Evolutionary conservation across 768 basidiomycete species (phyloP).

Genomic region (Pleurotus pulmonarius): DNA sequence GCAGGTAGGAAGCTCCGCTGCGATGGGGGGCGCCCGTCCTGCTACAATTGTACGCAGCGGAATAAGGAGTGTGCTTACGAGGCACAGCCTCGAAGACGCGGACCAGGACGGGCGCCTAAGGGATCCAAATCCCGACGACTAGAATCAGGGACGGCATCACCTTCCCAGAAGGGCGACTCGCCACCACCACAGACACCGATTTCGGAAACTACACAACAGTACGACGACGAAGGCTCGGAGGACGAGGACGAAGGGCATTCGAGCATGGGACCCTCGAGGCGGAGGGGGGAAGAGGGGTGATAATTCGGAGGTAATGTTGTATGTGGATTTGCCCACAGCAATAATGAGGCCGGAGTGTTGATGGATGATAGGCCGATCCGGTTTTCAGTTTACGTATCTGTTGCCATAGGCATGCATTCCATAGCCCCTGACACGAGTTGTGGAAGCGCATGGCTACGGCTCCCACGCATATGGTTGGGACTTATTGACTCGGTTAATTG

Average conservation of each 20-base stretch:
- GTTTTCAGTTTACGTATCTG: slow-evolving; percentile 40
- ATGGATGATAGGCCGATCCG: slow-evolving; percentile 27
- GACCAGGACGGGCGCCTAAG: slow-evolving; percentile 73
- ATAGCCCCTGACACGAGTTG: slow-evolving; percentile 40
- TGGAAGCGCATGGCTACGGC: slow-evolving; percentile 45
- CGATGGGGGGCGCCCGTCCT: slow-evolving; percentile 61
- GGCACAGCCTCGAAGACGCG: slow-evolving; percentile 47
- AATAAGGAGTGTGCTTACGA: slow-evolving; percentile 14
- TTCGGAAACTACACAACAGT: slow-evolving; percentile 23
- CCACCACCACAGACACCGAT: slow-evolving; percentile 18
- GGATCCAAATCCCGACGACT: slow-evolving; percentile 46
- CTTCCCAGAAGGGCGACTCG: slow-evolving; percentile 6
- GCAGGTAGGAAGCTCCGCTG: slow-evolving; percentile 74
- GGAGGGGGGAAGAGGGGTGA: slow-evolving; percentile 10
- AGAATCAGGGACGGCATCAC: slow-evolving; percentile 9
- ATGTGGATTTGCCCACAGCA: slow-evolving; percentile 2
- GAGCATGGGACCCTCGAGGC: slow-evolving; percentile 20
- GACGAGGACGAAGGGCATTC: slow-evolving; percentile 21
- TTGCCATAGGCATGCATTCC: slow-evolving; percentile 47
- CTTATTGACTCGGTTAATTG: slow-evolving; percentile 1
- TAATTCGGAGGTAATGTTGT: background rate
- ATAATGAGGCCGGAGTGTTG: slow-evolving; percentile 24
- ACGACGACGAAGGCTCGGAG: slow-evolving; percentile 31
- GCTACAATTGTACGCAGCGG: slow-evolving; percentile 60
- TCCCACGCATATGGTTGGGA: slow-evolving; percentile 32